These are phyloP conservation scores for Elaeagnus macrophylla DNA, from an alignment of 306 rosid genomes.

Conservation along the genomic window DNA sequence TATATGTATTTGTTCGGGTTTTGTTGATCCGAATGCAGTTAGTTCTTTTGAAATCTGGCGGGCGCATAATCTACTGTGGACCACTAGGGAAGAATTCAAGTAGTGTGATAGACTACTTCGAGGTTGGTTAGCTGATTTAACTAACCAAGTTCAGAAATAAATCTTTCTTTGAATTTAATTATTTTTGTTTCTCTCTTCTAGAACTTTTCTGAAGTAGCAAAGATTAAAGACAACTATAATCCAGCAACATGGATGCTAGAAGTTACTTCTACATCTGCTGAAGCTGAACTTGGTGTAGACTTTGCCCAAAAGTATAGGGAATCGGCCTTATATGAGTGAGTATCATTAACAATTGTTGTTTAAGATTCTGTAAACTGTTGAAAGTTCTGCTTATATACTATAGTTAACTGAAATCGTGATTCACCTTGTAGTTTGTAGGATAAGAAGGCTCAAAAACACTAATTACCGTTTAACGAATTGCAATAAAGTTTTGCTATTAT, in stretches of 20 bases:
- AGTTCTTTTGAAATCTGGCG: constrained; percentile 37
- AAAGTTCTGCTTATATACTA: too few relatives aligned
- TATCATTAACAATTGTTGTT: background rate
- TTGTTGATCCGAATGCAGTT: constrained; percentile 13
- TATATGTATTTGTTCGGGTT: background rate
- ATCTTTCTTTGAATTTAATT: background rate
- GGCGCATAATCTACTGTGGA: constrained; percentile 35
- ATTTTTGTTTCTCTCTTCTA: constrained; percentile 1
- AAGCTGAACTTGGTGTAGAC: constrained; percentile 30
- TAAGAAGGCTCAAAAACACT: too few relatives aligned
- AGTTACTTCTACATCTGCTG: constrained; percentile 22
- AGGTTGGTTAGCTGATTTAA: constrained; percentile 14
- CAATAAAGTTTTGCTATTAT: too few relatives aligned
- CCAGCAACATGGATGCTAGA: constrained; percentile 35
- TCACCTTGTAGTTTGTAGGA: too few relatives aligned
- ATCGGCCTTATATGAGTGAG: constrained; percentile 31
- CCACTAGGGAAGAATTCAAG: constrained; percentile 37
- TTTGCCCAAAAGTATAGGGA: constrained; percentile 33
- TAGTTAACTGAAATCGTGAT: too few relatives aligned
- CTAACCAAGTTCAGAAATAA: background rate
- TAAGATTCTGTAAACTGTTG: background rate
- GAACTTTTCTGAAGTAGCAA: constrained; percentile 21
- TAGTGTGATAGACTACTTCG: constrained; percentile 26
- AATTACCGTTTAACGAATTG: too few relatives aligned
- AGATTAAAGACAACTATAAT: constrained; percentile 23